Evolutionary conservation across 2,329 filamentous ascomycete genomes (phyloP).

Genomic region (Nothophaeocryptopus gaeumannii): DNA sequence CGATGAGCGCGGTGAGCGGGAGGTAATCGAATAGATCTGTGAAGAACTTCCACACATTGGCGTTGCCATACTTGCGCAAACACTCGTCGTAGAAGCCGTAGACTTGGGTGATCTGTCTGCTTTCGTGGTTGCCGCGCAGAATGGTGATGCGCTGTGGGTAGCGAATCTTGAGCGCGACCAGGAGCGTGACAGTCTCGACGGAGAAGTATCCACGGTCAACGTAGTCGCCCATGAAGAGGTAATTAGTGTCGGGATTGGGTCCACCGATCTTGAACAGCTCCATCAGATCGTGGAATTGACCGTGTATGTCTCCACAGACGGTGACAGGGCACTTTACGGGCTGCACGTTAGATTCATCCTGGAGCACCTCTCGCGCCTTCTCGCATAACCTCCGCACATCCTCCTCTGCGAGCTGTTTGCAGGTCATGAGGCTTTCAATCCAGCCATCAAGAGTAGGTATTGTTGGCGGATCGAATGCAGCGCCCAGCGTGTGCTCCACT

Average conservation of each 20-base stretch:
- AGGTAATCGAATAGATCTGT: constrained; percentile 99
- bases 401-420: constrained; percentile 93
- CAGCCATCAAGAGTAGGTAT: constrained; percentile 94
- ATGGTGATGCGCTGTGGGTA: constrained; percentile 98
- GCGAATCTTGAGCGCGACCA: constrained; percentile 95
- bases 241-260: constrained; percentile 97
- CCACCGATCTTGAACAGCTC: constrained; percentile 99
- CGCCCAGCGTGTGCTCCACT: constrained; percentile 68
- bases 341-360: constrained; percentile 97
- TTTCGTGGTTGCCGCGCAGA: constrained; percentile 98
- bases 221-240: constrained; percentile 99
- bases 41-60: constrained; percentile 99
- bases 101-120: constrained; percentile 96
- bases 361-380: constrained; percentile 94
- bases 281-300: constrained; percentile 96
- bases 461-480: constrained; percentile 78
- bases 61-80: constrained; percentile 96
- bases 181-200: constrained; percentile 93
- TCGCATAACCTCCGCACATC: constrained; percentile 97
- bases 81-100: constrained; percentile 99
- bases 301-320: constrained; percentile 96
- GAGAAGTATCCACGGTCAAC: constrained; percentile 99
- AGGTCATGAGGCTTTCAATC: constrained; percentile 97
- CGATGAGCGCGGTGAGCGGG: constrained; percentile 92
- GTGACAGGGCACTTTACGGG: constrained; percentile 96